These are phyloP conservation scores for Cordyceps cateniannulata DNA, from an alignment of 2,329 filamentous ascomycete species.

Conservation along the genomic window DNA sequence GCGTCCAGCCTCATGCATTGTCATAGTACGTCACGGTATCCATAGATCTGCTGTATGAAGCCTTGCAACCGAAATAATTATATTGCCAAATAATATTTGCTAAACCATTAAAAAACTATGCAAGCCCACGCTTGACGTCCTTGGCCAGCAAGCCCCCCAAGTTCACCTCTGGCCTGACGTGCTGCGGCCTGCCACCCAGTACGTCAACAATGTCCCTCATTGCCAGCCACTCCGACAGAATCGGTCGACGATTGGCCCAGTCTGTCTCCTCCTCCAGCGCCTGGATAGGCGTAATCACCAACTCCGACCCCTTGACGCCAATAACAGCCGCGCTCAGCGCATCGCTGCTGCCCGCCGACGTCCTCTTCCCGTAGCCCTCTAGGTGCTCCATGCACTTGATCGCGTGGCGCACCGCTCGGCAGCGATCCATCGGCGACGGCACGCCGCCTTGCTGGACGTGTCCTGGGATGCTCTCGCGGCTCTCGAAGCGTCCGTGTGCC, in stretches of 20 bases:
- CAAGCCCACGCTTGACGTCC: slow-evolving; percentile 51
- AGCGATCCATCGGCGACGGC: slow-evolving; percentile 92
- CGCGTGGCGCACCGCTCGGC: slow-evolving; percentile 81
- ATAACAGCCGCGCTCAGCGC: slow-evolving; percentile 74
- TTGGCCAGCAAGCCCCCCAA: slow-evolving; percentile 50
- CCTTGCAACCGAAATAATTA: background rate
- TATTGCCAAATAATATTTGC: background rate
- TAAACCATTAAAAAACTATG: background rate
- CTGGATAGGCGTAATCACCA: slow-evolving; percentile 80
- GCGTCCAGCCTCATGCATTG: background rate
- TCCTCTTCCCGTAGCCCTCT: slow-evolving; percentile 64
- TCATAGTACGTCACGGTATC: background rate
- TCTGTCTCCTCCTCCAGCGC: slow-evolving; percentile 82
- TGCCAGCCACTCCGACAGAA: slow-evolving; percentile 75
- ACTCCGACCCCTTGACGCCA: slow-evolving; percentile 82
- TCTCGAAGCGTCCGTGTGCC: slow-evolving; percentile 85
- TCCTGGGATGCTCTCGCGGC: slow-evolving; percentile 82
- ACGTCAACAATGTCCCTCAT: slow-evolving; percentile 80
- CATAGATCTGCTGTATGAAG: background rate
- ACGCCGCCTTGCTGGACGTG: slow-evolving; percentile 93
- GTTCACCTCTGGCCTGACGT: slow-evolving; percentile 41
- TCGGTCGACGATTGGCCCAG: slow-evolving; percentile 84
- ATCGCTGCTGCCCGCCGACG: slow-evolving; percentile 37
- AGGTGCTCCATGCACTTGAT: slow-evolving; percentile 93
- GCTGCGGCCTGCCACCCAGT: slow-evolving; percentile 63